Conservation (phyloP, 371 early-diverging fungal species). For the Apophysomyces trapeziformis region DNA sequence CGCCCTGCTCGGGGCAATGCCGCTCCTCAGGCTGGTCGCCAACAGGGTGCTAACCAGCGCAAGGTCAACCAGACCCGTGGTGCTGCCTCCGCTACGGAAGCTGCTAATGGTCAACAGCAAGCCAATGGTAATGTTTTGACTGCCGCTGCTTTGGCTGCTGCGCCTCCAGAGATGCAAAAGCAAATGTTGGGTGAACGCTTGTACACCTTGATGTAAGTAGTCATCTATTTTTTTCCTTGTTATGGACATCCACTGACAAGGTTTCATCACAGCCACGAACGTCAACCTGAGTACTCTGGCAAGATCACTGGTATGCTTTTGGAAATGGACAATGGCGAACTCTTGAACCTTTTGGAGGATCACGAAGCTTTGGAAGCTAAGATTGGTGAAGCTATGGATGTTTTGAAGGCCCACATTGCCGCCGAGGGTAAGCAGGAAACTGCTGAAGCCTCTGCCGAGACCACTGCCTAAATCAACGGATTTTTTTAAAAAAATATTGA, state of each 20-base stretch:
- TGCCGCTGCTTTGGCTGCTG: slow-evolving; percentile 71
- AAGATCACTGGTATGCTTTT: slow-evolving; percentile 96
- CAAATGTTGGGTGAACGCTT: slow-evolving; percentile 86
- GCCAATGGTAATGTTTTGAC: slow-evolving; percentile 52
- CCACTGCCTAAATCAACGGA: background rate
- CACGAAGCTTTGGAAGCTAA: slow-evolving; percentile 58
- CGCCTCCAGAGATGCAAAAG: slow-evolving; percentile 79
- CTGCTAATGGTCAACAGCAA: slow-evolving; percentile 8
- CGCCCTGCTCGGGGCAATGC: slow-evolving; percentile 30
- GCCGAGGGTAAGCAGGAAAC: slow-evolving; percentile 4
- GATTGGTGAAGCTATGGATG: slow-evolving; percentile 88
- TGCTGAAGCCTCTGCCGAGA: slow-evolving; percentile 2
- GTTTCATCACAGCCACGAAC: slow-evolving; percentile 22
- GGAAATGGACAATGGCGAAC: slow-evolving; percentile 90
- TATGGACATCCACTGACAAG: background rate
- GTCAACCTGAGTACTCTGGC: slow-evolving; percentile 71
- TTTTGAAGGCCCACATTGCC: slow-evolving; percentile 56
- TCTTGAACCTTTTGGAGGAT: slow-evolving; percentile 78
- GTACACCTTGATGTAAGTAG: slow-evolving; percentile 71
- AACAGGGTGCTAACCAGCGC: slow-evolving; percentile 47
- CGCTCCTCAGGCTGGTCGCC: slow-evolving; percentile 47
- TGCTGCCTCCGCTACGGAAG: slow-evolving; percentile 34
- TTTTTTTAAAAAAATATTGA: background rate
- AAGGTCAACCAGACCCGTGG: slow-evolving; percentile 26
- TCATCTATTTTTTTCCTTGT: background rate